Evolutionary conservation across 305 asterid species (phyloP).

Genomic region (Euphrasia arctica): DNA sequence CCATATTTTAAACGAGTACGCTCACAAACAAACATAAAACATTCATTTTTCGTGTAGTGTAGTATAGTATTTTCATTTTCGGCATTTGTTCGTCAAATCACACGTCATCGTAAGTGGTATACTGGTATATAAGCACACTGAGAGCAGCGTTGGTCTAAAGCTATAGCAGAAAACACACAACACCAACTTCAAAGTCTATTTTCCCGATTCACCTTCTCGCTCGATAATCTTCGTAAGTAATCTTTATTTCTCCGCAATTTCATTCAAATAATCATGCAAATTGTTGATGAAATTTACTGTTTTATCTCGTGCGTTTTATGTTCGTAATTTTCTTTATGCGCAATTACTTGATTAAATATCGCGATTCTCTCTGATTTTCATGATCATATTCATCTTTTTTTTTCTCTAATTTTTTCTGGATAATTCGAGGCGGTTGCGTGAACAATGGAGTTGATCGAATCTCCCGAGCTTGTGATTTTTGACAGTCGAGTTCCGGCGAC

Average conservation of each 20-base stretch:
- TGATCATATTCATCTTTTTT: not conserved
- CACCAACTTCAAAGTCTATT: slow-evolving; percentile 1
- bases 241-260: slow-evolving; percentile 9
- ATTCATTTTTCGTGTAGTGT: too few relatives aligned
- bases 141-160: not conserved
- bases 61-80: too few relatives aligned
- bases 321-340: not conserved
- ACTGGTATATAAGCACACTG: too few relatives aligned
- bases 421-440: slow-evolving; percentile 10
- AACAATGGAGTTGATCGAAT: slow-evolving; percentile 23
- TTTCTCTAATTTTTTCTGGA: not conserved
- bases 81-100: too few relatives aligned
- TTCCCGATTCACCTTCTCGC: not conserved
- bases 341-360: slow-evolving; percentile 25
- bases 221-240: slow-evolving; percentile 28
- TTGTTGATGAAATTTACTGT: slow-evolving; percentile 12
- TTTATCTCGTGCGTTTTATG: not conserved
- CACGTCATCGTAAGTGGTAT: not conserved
- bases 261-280: not conserved
- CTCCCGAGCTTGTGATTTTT: slow-evolving; percentile 7
- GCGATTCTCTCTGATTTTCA: slow-evolving; percentile 2
- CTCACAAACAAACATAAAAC: too few relatives aligned
- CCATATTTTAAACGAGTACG: too few relatives aligned
- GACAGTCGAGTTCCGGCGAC: slow-evolving; percentile 15
- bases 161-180: slow-evolving; percentile 1